Base-by-base conservation (phyloP, 140 eudicot genomes). In the Erigeron philadelphicus region DNA sequence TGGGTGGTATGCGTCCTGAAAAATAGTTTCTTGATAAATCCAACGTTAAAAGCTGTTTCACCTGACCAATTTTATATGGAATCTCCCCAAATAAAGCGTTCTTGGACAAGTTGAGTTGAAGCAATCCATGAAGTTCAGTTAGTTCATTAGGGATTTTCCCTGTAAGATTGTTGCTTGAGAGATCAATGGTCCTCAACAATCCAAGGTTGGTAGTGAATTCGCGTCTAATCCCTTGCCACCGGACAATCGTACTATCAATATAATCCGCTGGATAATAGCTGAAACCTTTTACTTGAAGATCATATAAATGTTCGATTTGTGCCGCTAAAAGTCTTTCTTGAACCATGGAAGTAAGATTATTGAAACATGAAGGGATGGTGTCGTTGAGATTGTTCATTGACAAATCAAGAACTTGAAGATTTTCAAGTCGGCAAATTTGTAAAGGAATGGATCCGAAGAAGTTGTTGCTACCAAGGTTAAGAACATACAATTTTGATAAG, bases 371-470 rank as follows among this genome's bases (percentile, higher is more conserved):
- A 0, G 90, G 87, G 19, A 85, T 79, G 10, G 17, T 13, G 42
- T 87, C 90, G 0, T 75, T 19, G 5, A 85, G 31, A 4, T 57
- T 58, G 52, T 85, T 85, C 17, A 49, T 8, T 0, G 85, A 81
- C 10, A 85, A 58, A 25, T 85, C 84, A 21, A 82, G 48, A 12
- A 77, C 25, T 55, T 75, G 81, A 31, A 82, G 68, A 0, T 25
- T 3, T 9, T 7, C 9, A 6, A 82, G 59, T 0, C 17, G 48
- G 52, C 90, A 85, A 11, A 85, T 4, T 12, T 61, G 16, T 44
- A 21, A 55, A 56, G 90, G 87, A 13, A 82, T 76, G 21, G 18
- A 9, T 23, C 90, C 83, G 9, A 15, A 3, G 53, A 85, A 71
- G 0, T 64, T 15, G 68, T 85, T 85, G 23, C 74, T 61, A 21